Base-by-base conservation (phyloP, 2,329 filamentous ascomycete genomes). In the Lecanosticta acicola region DNA sequence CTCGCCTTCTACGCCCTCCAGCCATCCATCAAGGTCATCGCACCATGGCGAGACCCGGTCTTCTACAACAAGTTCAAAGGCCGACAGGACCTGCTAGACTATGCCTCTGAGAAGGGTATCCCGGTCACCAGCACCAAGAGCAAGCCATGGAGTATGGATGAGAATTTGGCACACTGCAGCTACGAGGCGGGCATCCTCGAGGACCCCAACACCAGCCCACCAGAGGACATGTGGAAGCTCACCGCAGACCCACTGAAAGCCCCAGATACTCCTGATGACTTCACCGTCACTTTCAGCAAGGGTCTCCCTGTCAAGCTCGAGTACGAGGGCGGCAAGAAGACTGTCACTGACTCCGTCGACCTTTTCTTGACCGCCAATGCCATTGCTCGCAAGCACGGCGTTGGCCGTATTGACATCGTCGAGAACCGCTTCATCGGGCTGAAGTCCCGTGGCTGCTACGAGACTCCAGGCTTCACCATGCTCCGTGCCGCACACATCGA, bases 381-480 rank as follows among this genome's bases (percentile, higher is more conserved):
- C 48, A 83, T 91, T 54, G 87, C 79, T 54, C 77, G 79, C 65
- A 76, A 73, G 54, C 74, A 88, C 71, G 87, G 87, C 65, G 79
- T 91, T 56, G 87, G 86, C 60, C 76, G 87, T 61, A 83, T 91
- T 56, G 86, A 91, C 67, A 91, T 91, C 63, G 85, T 90, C 50
- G 85, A 88, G 66, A 85, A 86, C 72, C 78, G 86, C 43, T 87
- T 84, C 73, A 84, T 87, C 62, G 86, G 85, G 53, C 75, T 90
- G 59, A 90, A 90, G 75, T 83, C 78, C 57, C 80, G 86, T 60
- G 86, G 86, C 59, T 90, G 85, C 74, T 90, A 90, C 73, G 86
- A 90, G 62, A 76, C 78, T 9, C 78, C 78, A 1, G 78, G 72
- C 46, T 68, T 82, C 33, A 78, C 73, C 32, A 72, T 72, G 59